Base-by-base conservation (phyloP, 2,329 filamentous ascomycete genomes). In the Penicillium sp. region DNA sequence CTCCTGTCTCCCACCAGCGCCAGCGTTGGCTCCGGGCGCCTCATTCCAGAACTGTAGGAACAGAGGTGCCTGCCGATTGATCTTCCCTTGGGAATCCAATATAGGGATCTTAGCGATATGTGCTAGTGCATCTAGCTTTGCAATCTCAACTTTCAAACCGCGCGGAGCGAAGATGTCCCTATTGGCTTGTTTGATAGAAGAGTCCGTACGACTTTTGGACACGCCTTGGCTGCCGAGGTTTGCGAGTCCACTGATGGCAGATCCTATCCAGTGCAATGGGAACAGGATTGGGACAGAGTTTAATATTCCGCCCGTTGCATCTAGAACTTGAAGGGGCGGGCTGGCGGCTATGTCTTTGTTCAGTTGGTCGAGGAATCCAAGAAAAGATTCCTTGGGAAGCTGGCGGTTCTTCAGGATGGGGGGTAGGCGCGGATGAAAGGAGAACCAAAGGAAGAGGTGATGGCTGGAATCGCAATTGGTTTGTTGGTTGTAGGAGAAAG, bases 251-350 rank as follows among this genome's bases (percentile, higher is more conserved):
- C 61, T 67, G 19, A 69, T 58, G 0, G 48, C 57, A 1, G 50
- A 55, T 4, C 67, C 67, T 19, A 68, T 55, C 57, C 64, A 67
- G 35, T 53, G 64, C 5, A 63, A 50, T 4, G 57, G 60, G 26
- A 65, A 64, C 2, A 66, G 44, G 11, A 65, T 60, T 2, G 67
- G 65, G 5, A 69, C 60, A 2, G 59, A 59, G 16, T 55, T 53
- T 2, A 69, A 36, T 3, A 69, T 60, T 11, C 61, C 63, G 1
- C 67, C 65, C 13, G 66, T 67, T 14, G 53, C 61, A 6, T 67
- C 62, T 18, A 69, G 60, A 0, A 64, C 63, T 43, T 67, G 59
- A 34, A 70, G 57, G 8, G 67, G 65, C 3, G 67, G 66, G 19
- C 59, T 67, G 47, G 50, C 63, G 9, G 53, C 41, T 30, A 65